phyloP scores from a whole-genome alignment of 2,329 filamentous ascomycete genomes.

The Botryotinia globosa region DNA sequence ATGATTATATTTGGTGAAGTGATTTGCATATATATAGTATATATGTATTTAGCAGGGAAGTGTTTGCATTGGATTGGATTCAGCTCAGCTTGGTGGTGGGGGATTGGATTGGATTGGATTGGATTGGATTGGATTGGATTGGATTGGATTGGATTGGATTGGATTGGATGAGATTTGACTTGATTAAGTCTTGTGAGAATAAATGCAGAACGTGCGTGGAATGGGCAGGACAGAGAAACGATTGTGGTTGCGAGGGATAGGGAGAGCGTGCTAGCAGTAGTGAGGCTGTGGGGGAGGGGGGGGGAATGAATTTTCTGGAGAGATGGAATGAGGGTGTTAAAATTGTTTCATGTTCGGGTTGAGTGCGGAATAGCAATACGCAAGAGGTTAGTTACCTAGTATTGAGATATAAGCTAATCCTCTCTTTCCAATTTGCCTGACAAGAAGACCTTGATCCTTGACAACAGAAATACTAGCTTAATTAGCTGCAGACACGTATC shows the following conservation, averaged over 20 bases:
- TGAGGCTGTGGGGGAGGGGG: neutral
- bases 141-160: neutral
- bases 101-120: neutral
- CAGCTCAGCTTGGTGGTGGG: neutral
- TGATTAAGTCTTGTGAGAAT: neutral
- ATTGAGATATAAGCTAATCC: no score
- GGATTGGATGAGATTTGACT: neutral
- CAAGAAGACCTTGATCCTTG: no score
- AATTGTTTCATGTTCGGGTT: no score
- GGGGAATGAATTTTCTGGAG: no score
- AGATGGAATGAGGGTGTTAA: no score
- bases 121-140: neutral
- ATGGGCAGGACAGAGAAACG: no score
- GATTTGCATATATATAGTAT: neutral
- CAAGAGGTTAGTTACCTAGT: no score
- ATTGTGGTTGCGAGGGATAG: no score
- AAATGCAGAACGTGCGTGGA: neutral
- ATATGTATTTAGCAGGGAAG: neutral
- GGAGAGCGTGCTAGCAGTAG: neutral
- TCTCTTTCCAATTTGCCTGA: no score
- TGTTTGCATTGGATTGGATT: neutral
- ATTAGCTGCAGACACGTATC: no score
- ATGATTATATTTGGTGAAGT: neutral
- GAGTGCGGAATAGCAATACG: no score
- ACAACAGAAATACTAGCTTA: no score